Conservation (phyloP, 1,139 yeast species). For the Diutina neorugosa region DNA sequence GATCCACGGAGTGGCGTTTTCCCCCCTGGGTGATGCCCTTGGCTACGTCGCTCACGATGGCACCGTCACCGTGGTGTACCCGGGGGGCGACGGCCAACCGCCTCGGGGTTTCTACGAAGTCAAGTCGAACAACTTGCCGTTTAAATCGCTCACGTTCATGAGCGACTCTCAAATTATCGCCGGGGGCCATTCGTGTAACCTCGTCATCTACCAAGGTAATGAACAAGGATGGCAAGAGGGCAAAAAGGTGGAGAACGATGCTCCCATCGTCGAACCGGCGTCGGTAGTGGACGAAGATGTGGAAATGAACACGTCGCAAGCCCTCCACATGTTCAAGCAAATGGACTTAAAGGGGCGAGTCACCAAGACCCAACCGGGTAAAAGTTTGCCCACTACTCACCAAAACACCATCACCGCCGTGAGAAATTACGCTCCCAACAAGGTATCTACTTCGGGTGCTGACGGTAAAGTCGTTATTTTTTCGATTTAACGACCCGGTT, state of each 20-base stretch:
- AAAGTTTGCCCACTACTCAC: constrained; percentile 65
- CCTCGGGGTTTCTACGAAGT: constrained; percentile 31
- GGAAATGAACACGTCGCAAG: constrained; percentile 64
- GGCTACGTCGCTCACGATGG: constrained; percentile 79
- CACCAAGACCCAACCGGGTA: constrained; percentile 29
- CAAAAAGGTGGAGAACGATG: constrained; percentile 31
- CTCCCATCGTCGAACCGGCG: constrained; percentile 10
- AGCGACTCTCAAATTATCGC: constrained; percentile 66
- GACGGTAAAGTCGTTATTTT: constrained; percentile 84
- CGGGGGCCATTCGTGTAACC: constrained; percentile 79
- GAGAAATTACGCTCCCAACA: constrained; percentile 42
- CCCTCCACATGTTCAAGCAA: constrained; percentile 79
- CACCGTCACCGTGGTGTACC: constrained; percentile 63
- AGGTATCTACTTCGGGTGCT: constrained; percentile 43
- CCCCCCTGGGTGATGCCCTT: constrained; percentile 49
- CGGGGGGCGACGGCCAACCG: constrained; percentile 52
- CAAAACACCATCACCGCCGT: constrained; percentile 79
- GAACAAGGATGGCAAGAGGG: constrained; percentile 57
- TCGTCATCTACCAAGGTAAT: constrained; percentile 70
- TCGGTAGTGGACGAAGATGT: constrained; percentile 33
- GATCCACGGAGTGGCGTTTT: constrained; percentile 86
- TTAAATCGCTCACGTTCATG: constrained; percentile 61
- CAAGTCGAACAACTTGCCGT: constrained; percentile 72
- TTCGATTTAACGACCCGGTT: constrained; percentile 11
- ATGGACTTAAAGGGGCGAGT: constrained; percentile 47